Base-by-base conservation (phyloP, 495 filamentous ascomycete species). In the Acidiella bohemica region DNA sequence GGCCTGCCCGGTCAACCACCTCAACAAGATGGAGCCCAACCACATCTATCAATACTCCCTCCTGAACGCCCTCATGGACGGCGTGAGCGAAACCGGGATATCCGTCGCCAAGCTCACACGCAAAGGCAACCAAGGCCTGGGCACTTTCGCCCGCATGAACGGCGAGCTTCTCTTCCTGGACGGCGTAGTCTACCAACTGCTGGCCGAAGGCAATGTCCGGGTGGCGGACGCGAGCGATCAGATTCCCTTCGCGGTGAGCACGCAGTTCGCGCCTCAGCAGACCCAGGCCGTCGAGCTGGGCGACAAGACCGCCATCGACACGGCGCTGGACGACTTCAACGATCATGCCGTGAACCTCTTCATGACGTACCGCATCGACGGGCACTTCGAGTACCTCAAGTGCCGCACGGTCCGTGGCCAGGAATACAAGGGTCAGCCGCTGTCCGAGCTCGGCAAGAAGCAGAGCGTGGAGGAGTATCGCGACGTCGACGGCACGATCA, bases 151-250 rank as follows among this genome's bases (percentile, higher is more conserved):
- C 9, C 38, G 51, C 42, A 64, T 73, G 49, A 58, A 60, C 32
- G 68, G 68, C 49, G 70, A 72, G 50, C 64, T 72, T 51, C 60
- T 71, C 22, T 53, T 70, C n/a, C 45, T 72, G 11, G 64, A 70
- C 41, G 56, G 57, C 38, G 46, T 51, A 8, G 55, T 61, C 20
- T 71, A 68, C 49, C 68, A 71, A 53, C 62, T 64, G 25, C 43
- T 47, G 43, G 38, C 48, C 10, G 32, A 51, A 34, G 65, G 65
- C 12, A 47, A 49, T 20, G 49, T 62, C 17, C 45, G 48, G 0
- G 47, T 45, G 32, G 51, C 63, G 19, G 43, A 51, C 26, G 21
- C 42, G n/a, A 45, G 50, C 4, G 44, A 49, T 14, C 41, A 63
- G 38, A 59, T 62, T 2, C 65, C 65, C 4, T 68, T 68, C 41